A percentile compares a stretch with the other conserved stretches of the same genome.
phyloP scores from a whole-genome alignment of 176 grass and related monocot genomes.

The Triticum dicoccoides region DNA sequence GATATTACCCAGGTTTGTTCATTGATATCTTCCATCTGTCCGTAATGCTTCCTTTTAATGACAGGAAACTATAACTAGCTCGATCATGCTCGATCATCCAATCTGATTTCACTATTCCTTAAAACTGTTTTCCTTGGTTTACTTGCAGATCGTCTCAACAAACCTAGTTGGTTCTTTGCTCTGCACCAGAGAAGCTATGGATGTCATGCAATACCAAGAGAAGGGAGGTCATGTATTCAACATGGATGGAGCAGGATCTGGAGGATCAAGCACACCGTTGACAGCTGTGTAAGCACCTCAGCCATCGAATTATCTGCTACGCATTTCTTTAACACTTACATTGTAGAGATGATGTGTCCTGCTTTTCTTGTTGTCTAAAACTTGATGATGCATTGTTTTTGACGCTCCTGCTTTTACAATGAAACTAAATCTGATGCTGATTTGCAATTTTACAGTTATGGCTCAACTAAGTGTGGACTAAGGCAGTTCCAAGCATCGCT shows the following conservation, averaged over 20 bases:
- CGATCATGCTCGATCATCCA: not conserved
- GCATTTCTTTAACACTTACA: not conserved
- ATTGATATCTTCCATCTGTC: not conserved
- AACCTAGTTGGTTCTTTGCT: constrained; percentile 91
- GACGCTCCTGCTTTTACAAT: not conserved
- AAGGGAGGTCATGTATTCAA: constrained; percentile 94
- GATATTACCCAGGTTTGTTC: constrained; percentile 87
- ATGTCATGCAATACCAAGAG: constrained; percentile 71
- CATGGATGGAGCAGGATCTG: constrained; percentile 96
- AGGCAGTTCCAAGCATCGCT: constrained; percentile 91
- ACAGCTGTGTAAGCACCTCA: constrained; percentile 86
- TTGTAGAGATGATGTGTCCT: not conserved
- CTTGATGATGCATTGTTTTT: constrained; percentile 19
- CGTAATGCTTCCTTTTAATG: constrained; percentile 1
- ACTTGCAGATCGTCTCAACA: constrained; percentile 84
- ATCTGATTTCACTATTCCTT: constrained; percentile 11
- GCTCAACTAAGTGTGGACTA: constrained; percentile 97
- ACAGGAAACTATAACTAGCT: not conserved
- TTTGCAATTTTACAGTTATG: constrained; percentile 66
- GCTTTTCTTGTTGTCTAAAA: not conserved
- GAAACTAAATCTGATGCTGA: constrained; percentile 22
- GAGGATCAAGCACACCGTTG: constrained; percentile 97
- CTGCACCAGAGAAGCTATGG: constrained; percentile 97
- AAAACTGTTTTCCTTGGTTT: not conserved
- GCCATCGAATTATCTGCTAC: not conserved